A percentile compares a stretch with the other conserved stretches of the same genome.
Conservation (phyloP, 2,329 filamentous ascomycete genomes). For the Magnaporthiopsis incrustans region DNA sequence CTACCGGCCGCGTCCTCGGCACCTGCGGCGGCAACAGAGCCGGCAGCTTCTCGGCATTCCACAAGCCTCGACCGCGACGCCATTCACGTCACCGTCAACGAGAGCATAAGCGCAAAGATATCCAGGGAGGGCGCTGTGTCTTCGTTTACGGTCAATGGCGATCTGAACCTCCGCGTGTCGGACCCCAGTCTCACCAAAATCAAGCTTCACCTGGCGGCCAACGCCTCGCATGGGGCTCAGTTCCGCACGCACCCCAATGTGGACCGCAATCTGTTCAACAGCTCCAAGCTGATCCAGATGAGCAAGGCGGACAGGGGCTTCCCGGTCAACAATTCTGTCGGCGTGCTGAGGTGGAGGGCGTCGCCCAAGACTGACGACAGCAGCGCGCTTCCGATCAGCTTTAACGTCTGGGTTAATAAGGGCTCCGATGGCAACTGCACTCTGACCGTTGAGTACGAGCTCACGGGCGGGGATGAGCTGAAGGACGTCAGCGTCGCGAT, state of each 20-base stretch:
- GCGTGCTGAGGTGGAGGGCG: slow-evolving; percentile 87
- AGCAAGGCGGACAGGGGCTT: slow-evolving; percentile 83
- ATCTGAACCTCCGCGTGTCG: slow-evolving; percentile 82
- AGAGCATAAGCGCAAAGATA: slow-evolving; percentile 83
- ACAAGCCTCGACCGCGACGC: slow-evolving; percentile 71
- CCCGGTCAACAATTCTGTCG: slow-evolving; percentile 88
- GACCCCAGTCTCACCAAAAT: slow-evolving; percentile 87
- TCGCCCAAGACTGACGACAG: slow-evolving; percentile 73
- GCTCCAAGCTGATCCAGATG: slow-evolving; percentile 77
- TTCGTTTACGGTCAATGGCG: slow-evolving; percentile 82
- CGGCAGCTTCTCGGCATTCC: slow-evolving; percentile 47
- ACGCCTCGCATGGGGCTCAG: slow-evolving; percentile 74
- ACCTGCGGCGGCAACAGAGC: slow-evolving; percentile 41
- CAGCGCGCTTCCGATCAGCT: slow-evolving; percentile 80
- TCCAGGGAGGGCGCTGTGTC: slow-evolving; percentile 82
- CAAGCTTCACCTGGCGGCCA: slow-evolving; percentile 72
- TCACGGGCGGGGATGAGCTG: slow-evolving; percentile 70
- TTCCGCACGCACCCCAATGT: slow-evolving; percentile 97
- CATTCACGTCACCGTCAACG: slow-evolving; percentile 80
- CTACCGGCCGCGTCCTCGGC: slow-evolving; percentile 48
- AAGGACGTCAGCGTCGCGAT: slow-evolving; percentile 83
- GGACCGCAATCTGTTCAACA: slow-evolving; percentile 80
- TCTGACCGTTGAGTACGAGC: slow-evolving; percentile 91
- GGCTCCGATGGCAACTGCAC: slow-evolving; percentile 72
- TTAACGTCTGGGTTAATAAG: slow-evolving; percentile 97